Base-by-base conservation (phyloP, 306 rosid species). In the Amphicarpaea edgeworthii region DNA sequence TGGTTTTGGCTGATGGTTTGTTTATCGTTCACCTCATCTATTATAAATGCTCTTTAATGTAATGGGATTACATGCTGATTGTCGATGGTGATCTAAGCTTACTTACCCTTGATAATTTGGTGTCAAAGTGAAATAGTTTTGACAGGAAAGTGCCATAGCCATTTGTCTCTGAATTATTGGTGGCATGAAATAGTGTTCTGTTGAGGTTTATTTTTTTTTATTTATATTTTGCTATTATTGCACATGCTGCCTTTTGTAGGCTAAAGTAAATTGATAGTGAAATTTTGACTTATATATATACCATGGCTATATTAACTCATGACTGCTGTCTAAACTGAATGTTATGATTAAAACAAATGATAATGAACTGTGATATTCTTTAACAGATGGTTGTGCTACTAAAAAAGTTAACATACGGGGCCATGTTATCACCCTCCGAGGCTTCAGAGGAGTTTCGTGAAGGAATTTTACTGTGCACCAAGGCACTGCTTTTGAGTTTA, bases 391-490 rank as follows among this genome's bases (percentile, higher is more conserved):
- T 92, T 86, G 91, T 92, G 50, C 86, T 95, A 5, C 82, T 95
- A 79, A 95, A 95, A 79, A 95, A 92, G 85, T 92, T 95, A 78
- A 95, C 98, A 11, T 85, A 83, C 23, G 97, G 97, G 73, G 98
- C 97, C 49, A 69, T 95, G 83, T 85, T 95, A 66, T 84, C 97
- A 71, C 97, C 97, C 20, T 81, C 86, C 1, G 96, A 95, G 68
- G 98, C 98, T 47, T 95, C 98, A 46, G 98, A 95, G 85, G 98
- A 95, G 89, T 90, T 95, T 51, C 97, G 97, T 58, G 98, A 84
- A 89, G 97, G 98, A 85, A 83, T 90, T 83, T 53, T 95, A 19
- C 84, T 86, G 85, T 95, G 97, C 83, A 86, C 87, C 72, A 89
- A 74, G 91, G 91, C 86, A 28, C 74, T 95, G 51, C 87, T 95